Evolutionary conservation across 2,329 filamentous ascomycete species (phyloP).

Genomic region (Pestalotiopsis sp.): DNA sequence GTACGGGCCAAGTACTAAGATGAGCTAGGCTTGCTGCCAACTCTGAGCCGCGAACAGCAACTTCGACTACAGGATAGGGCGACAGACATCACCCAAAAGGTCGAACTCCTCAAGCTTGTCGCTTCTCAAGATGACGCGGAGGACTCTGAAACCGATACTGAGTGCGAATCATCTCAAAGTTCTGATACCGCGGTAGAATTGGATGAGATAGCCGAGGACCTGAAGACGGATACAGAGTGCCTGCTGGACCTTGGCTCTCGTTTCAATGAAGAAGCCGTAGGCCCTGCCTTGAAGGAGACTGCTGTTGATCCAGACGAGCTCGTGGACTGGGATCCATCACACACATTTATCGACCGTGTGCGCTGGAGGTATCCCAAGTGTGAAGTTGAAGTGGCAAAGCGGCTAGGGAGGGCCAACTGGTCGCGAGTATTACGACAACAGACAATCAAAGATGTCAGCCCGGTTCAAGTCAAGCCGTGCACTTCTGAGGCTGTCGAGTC

Average conservation of each 20-base stretch:
- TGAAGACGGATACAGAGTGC: slow-evolving; percentile 21
- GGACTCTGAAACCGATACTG: slow-evolving; percentile 6
- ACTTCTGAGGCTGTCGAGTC: not conserved
- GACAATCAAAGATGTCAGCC: not conserved
- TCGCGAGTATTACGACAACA: not conserved
- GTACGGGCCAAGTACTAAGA: not conserved
- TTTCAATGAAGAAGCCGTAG: slow-evolving; percentile 18
- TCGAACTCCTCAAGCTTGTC: slow-evolving; percentile 16
- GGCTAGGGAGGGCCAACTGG: slow-evolving; percentile 13
- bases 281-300: slow-evolving; percentile 10
- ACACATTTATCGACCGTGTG: slow-evolving; percentile 14
- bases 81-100: slow-evolving; percentile 3
- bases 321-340: slow-evolving; percentile 11
- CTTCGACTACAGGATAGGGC: not conserved
- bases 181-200: slow-evolving; percentile 7
- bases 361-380: slow-evolving; percentile 14
- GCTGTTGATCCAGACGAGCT: slow-evolving; percentile 11
- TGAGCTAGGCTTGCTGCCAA: slow-evolving; percentile 1
- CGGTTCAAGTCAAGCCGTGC: not conserved
- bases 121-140: slow-evolving; percentile 12
- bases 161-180: not conserved
- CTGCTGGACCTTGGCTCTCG: slow-evolving; percentile 20
- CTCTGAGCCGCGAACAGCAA: not conserved
- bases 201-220: slow-evolving; percentile 22
- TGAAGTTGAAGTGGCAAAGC: not conserved